Base-by-base conservation (phyloP, 139 green algal species). In the Klebsormidium nitens region DNA sequence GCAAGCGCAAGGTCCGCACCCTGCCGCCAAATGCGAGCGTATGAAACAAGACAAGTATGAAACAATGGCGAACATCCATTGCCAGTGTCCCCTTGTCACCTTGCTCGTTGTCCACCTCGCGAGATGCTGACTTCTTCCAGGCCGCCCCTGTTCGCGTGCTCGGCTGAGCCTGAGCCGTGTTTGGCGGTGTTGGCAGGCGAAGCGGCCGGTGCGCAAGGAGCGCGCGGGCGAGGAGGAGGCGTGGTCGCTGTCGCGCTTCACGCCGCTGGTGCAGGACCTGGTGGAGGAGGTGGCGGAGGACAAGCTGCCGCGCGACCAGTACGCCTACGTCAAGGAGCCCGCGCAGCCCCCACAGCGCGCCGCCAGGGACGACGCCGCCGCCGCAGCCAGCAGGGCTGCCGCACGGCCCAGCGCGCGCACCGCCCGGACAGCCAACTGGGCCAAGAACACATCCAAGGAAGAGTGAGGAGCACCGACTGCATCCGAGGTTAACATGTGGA, bases 291-390 rank as follows among this genome's bases (percentile, higher is more conserved):
- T 75, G 28, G 49, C 37, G n/a, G 50, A 44, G 29, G 71, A 56
- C 28, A 32, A 68, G 29, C 44, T 78, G 2, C 52, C 64, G 2
- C 28, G 28, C 26, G 64, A 78, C 5, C 28, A 59, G 35, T 78
- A 74, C n/a, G 64, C 71, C 8, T 78, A 76, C 37, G 64, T 78
- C 26, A 36, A 75, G 67, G 37, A 73, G 40, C 69, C 69, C 36
- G 28, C 5, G 42, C 8, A n/a, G 42, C 11, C 11, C 11, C 14
- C 42, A n/a, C 42, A 8, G 42, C 42, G 42, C 42, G 14, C 11
- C 42, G 42, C 42, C 42, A 14, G 42, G 11, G 8, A 6, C 49
- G 49, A n/a, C 17, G 49, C 49, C 49, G 8, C 17, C 49, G 17
- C 5, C 11, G 8, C 11, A 17, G 19, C 4, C 49, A n/a, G 8